Conservation (phyloP, 2,329 filamentous ascomycete genomes). For the Colletotrichum siamense region DNA sequence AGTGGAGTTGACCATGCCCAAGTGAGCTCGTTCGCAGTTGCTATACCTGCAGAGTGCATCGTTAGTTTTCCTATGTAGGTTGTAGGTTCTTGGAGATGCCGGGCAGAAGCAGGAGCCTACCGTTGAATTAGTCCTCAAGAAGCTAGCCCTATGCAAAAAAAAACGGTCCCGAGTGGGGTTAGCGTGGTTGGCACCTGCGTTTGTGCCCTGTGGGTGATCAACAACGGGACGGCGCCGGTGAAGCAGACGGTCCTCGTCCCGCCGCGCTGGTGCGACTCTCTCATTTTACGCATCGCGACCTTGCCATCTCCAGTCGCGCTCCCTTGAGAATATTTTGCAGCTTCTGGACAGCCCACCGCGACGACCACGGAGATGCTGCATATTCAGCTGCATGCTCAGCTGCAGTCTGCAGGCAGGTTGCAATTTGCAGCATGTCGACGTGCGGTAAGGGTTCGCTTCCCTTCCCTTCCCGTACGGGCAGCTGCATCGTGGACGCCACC, state of each 20-base stretch:
- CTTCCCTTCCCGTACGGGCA: not conserved
- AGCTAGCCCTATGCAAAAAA: not conserved
- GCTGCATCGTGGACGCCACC: constrained; percentile 1
- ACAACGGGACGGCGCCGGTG: not conserved
- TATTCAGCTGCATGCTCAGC: not conserved
- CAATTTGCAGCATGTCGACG: not conserved
- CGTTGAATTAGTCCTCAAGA: not conserved
- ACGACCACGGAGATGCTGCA: not conserved
- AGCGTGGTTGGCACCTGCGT: not conserved
- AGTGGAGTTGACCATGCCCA: not conserved
- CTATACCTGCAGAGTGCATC: not conserved
- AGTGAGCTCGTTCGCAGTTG: not conserved
- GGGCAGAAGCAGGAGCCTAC: not conserved
- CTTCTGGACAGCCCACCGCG: not conserved
- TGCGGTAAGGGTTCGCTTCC: not conserved
- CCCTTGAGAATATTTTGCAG: not conserved
- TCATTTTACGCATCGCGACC: constrained; percentile 4
- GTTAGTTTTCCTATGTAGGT: not conserved
- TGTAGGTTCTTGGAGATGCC: not conserved
- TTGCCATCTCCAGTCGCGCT: not conserved
- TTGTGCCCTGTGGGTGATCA: not conserved
- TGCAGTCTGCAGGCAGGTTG: not conserved
- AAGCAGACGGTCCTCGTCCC: not conserved
- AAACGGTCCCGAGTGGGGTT: not conserved
- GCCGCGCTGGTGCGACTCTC: constrained; percentile 4